Conservation (phyloP, 2,329 filamentous ascomycete genomes). For the Pseudocercospora fijiensis region DNA sequence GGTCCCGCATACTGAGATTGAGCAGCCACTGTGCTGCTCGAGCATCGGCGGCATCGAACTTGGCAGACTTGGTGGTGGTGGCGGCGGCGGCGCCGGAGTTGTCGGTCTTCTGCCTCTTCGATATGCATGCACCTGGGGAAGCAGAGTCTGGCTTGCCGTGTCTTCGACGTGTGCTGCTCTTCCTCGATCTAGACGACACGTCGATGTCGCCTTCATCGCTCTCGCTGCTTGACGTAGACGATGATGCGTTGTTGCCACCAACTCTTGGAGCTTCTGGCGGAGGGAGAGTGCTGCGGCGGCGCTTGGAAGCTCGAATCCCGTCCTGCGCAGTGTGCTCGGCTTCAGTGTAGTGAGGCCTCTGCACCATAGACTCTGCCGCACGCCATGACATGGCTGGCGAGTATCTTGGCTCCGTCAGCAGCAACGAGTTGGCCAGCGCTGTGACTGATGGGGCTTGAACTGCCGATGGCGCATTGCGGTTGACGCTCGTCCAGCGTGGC, state of each 20-base stretch:
- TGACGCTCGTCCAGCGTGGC: constrained; percentile 33
- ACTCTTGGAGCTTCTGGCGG: neutral
- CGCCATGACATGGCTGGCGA: constrained; percentile 27
- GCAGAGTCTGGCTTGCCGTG: neutral
- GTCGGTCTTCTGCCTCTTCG: neutral
- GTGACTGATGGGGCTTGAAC: constrained; percentile 14
- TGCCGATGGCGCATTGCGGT: constrained; percentile 16
- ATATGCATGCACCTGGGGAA: neutral
- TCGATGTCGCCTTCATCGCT: constrained; percentile 25
- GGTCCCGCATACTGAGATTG: constrained; percentile 27
- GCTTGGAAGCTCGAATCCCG: constrained; percentile 11
- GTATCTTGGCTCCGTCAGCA: constrained; percentile 27
- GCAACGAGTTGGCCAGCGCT: constrained; percentile 20
- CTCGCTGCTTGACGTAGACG: constrained; percentile 19
- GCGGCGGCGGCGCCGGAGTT: no score
- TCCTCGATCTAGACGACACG: constrained; percentile 13
- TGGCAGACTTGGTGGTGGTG: neutral
- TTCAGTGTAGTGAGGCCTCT: neutral
- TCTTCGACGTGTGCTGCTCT: constrained; percentile 2
- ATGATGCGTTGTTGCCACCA: constrained; percentile 11
- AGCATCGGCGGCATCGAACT: constrained; percentile 26
- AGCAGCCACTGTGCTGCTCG: constrained; percentile 31
- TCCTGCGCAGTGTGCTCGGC: neutral
- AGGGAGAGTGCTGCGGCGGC: constrained; percentile 16
- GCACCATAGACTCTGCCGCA: constrained; percentile 9